Percentiles rank a stretch among this genome's conserved stretches.
These are phyloP conservation scores for Cladochytrium replicatum DNA, from an alignment of 192 early-diverging fungal genomes.

Conservation along the genomic window DNA sequence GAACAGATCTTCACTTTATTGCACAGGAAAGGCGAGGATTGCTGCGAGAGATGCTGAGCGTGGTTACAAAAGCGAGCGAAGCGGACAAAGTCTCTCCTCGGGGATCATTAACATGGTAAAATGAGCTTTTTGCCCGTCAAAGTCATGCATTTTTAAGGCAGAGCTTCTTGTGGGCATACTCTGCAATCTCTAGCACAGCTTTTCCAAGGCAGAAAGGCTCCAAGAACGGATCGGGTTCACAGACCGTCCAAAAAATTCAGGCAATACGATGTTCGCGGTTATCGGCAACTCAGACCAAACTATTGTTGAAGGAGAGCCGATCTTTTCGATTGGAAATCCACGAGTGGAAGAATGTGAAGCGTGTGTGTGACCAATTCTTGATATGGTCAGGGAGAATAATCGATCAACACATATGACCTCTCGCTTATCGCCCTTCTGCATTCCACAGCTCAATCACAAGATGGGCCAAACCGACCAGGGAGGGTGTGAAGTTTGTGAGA, in stretches of 20 bases:
- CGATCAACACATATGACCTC: no score
- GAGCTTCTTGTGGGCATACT: slow-evolving; percentile 34
- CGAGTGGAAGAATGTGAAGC: slow-evolving; percentile 18
- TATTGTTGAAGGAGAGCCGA: no score
- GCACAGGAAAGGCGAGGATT: slow-evolving; percentile 20
- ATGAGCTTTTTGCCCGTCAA: not conserved
- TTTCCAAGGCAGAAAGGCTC: slow-evolving; percentile 24
- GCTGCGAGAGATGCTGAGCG: slow-evolving; percentile 7
- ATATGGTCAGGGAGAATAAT: slow-evolving; percentile 19
- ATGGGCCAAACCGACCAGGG: slow-evolving; percentile 13
- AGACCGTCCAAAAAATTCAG: no score
- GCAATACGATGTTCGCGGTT: no score
- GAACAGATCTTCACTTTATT: slow-evolving; percentile 26
- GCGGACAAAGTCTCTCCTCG: slow-evolving; percentile 7
- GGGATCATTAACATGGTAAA: slow-evolving; percentile 3
- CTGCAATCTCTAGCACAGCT: slow-evolving; percentile 28
- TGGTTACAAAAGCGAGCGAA: slow-evolving; percentile 14
- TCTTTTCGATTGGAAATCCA: no score
- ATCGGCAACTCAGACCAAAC: no score
- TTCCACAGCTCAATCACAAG: slow-evolving; percentile 31
- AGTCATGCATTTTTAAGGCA: not conserved
- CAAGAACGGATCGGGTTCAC: no score
- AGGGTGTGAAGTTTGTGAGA: slow-evolving; percentile 23
- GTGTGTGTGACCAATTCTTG: slow-evolving; percentile 39
- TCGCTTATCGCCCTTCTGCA: no score